Conservation (phyloP, 805 yeast genomes). For the Ogataea nakhonphanomensis region DNA sequence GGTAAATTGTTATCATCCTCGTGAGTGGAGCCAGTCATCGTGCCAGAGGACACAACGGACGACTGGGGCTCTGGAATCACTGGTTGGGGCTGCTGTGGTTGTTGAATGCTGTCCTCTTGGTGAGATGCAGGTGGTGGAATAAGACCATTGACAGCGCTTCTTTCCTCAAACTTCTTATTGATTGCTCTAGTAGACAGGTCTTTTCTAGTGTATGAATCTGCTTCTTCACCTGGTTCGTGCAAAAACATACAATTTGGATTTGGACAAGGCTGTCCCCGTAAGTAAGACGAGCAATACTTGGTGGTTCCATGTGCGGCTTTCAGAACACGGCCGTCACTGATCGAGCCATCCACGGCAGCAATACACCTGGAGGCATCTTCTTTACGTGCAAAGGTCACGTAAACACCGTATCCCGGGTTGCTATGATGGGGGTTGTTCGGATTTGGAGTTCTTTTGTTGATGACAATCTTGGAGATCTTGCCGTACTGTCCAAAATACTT, state of each 20-base stretch:
- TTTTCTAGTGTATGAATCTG: slow-evolving; percentile 91
- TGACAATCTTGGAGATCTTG: slow-evolving; percentile 87
- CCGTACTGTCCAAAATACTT: slow-evolving; percentile 99
- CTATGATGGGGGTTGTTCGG: slow-evolving; percentile 37
- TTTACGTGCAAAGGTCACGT: slow-evolving; percentile 87
- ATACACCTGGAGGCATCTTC: slow-evolving; percentile 96
- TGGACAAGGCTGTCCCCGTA: slow-evolving; percentile 94
- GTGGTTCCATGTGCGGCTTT: slow-evolving; percentile 99
- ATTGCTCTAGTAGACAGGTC: slow-evolving; percentile 77
- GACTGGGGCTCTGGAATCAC: slow-evolving; percentile 6
- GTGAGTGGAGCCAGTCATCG: slow-evolving; percentile 3
- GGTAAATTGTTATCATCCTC: slow-evolving; percentile 17
- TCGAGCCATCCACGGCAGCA: slow-evolving; percentile 85
- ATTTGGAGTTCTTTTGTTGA: slow-evolving; percentile 68
- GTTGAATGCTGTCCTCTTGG: slow-evolving; percentile 1
- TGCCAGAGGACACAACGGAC: slow-evolving; percentile 1
- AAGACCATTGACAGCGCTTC: slow-evolving; percentile 35
- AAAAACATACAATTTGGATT: slow-evolving; percentile 98
- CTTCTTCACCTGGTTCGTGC: slow-evolving; percentile 99
- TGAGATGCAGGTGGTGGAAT: slow-evolving; percentile 25
- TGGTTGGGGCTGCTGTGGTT: slow-evolving; percentile 2
- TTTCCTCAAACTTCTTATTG: slow-evolving; percentile 45
- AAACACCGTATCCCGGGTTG: slow-evolving; percentile 85
- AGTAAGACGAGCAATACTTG: slow-evolving; percentile 93
- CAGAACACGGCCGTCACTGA: slow-evolving; percentile 84